Conservation (phyloP, 2,329 filamentous ascomycete genomes). For the Piedraia hortae region DNA sequence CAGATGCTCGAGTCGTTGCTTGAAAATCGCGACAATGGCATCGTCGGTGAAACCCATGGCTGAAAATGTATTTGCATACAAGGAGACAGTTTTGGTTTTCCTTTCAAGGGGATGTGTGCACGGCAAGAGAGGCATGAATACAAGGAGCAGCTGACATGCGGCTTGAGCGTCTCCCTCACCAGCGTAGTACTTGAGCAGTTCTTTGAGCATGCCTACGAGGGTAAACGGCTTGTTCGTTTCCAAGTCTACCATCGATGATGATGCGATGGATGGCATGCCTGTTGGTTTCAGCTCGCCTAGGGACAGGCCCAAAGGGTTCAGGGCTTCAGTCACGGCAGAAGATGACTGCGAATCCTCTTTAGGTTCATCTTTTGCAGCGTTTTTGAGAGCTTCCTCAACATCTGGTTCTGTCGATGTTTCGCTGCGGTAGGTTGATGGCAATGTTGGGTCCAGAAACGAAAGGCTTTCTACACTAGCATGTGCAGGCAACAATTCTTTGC, state of each 20-base stretch:
- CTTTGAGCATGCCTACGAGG: slow-evolving; percentile 17
- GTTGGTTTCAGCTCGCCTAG: too few relatives aligned
- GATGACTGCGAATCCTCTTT: too few relatives aligned
- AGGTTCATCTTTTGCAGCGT: too few relatives aligned
- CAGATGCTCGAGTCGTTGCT: slow-evolving; percentile 15
- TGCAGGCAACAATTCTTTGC: not conserved
- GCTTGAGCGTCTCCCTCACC: slow-evolving; percentile 20
- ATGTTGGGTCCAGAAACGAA: slow-evolving; percentile 1
- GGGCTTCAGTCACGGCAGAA: too few relatives aligned
- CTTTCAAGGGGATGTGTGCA: slow-evolving; percentile 13
- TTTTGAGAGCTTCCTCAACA: too few relatives aligned
- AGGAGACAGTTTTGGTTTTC: slow-evolving; percentile 12
- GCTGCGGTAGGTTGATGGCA: too few relatives aligned
- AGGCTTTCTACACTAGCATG: not conserved
- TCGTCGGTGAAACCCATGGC: slow-evolving; percentile 13
- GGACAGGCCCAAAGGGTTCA: too few relatives aligned
- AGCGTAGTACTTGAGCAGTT: slow-evolving; percentile 15
- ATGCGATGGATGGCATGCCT: not conserved
- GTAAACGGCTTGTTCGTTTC: slow-evolving; percentile 13
- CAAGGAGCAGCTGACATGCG: slow-evolving; percentile 19
- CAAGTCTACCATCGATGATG: slow-evolving; percentile 6
- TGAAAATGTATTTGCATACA: slow-evolving; percentile 16
- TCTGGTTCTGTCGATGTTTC: too few relatives aligned
- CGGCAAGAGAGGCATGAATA: slow-evolving; percentile 19
- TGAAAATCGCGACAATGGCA: slow-evolving; percentile 16